Percentiles rank a stretch among this genome's conserved stretches.
Evolutionary conservation across 23 red algal species (phyloP).

Genomic region (Pyropia haitanensis): DNA sequence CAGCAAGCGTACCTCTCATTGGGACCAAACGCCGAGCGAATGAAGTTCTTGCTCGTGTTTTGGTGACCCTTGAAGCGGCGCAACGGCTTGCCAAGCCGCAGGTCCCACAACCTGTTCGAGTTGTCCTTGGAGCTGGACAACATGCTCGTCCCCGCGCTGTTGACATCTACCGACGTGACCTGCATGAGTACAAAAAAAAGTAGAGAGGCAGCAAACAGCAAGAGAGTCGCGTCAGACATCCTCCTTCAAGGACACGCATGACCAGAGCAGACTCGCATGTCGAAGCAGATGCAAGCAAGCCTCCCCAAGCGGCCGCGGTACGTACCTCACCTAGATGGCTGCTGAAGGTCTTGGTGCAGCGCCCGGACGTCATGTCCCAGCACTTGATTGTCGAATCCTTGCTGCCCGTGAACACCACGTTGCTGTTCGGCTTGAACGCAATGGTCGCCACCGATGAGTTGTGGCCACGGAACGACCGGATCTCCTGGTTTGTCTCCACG

Average conservation of each 20-base stretch:
- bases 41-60: conserved; percentile 99
- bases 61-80: conserved; percentile 98
- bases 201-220: no score
- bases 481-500: conserved; percentile 48
- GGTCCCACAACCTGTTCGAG: conserved; percentile 97
- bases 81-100: conserved; percentile 56
- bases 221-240: no score
- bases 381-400: conserved; percentile 97
- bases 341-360: conserved; percentile 77
- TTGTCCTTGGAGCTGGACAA: conserved; percentile 96
- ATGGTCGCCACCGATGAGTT: conserved; percentile 65
- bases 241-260: no score
- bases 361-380: conserved; percentile 89
- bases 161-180: conserved; percentile 89
- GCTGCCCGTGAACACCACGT: conserved; percentile 86
- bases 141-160: conserved; percentile 69
- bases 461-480: conserved; percentile 80
- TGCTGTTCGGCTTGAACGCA: conserved; percentile 88
- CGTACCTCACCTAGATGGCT: conserved; percentile 75
- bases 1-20: conserved; percentile 37
- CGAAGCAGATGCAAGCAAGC: no score
- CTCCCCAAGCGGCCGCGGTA: background rate
- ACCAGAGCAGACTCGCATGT: no score
- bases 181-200: background rate
- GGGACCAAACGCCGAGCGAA: conserved; percentile 79